Percentiles rank a stretch among this genome's conserved stretches.
Conservation (phyloP, 495 filamentous ascomycete genomes). For the Xylaria flabelliformis region DNA sequence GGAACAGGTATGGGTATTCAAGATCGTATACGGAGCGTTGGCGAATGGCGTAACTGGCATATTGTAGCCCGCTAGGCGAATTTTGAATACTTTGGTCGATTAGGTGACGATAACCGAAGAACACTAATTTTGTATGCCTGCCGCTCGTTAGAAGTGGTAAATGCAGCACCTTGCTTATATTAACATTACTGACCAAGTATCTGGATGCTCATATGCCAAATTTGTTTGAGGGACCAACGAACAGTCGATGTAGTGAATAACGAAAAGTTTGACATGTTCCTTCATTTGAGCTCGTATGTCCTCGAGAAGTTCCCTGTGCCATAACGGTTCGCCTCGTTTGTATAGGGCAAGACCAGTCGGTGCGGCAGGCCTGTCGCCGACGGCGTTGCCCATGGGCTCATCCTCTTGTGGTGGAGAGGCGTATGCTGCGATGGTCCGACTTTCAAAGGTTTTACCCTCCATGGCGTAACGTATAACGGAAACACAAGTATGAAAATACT, state of each 20-base stretch:
- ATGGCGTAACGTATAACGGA: neutral
- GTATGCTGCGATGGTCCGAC: too few species aligned
- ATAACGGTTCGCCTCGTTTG: neutral
- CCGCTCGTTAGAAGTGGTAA: neutral
- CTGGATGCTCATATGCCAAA: neutral
- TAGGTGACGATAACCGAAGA: constrained; percentile 4
- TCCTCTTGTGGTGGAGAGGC: neutral
- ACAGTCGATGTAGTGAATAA: too few species aligned
- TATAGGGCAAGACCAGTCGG: neutral
- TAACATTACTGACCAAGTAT: neutral
- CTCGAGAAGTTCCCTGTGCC: neutral
- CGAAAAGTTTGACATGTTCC: neutral
- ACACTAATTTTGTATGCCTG: neutral
- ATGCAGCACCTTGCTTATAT: neutral
- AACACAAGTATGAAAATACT: neutral
- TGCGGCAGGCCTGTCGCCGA: neutral
- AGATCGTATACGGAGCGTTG: neutral
- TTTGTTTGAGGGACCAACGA: fast-evolving
- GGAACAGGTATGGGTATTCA: neutral
- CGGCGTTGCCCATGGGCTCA: neutral
- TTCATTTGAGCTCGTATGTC: neutral
- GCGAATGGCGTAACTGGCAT: neutral
- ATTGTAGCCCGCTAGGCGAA: too few species aligned
- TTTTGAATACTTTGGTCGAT: neutral
- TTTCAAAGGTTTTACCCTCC: neutral